Percentiles rank a stretch among this genome's conserved stretches.
Evolutionary conservation across 768 basidiomycete species (phyloP).

Genomic region (Rhizopogon vinicolor): DNA sequence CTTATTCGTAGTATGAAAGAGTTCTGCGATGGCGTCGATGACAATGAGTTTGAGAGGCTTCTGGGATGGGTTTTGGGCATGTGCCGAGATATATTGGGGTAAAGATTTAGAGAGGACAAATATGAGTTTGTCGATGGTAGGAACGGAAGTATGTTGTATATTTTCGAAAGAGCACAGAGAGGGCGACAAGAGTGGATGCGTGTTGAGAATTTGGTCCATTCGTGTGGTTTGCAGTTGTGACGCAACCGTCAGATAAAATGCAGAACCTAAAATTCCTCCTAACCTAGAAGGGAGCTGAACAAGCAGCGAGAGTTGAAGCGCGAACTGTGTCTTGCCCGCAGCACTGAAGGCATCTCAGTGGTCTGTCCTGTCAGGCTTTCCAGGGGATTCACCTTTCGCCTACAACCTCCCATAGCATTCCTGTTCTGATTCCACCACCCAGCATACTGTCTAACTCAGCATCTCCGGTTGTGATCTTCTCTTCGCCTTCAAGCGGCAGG

Average conservation of each 20-base stretch:
- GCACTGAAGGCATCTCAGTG: constrained; percentile 47
- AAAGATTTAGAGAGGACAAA: constrained; percentile 51
- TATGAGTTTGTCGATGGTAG: constrained; percentile 49
- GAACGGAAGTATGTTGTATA: constrained; percentile 58
- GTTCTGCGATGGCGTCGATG: constrained; percentile 84
- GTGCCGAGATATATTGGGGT: constrained; percentile 43
- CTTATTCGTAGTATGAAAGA: constrained; percentile 66
- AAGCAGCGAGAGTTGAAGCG: constrained; percentile 74
- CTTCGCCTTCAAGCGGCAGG: constrained; percentile 29
- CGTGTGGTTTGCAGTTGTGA: constrained; percentile 64
- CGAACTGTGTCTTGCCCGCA: constrained; percentile 92
- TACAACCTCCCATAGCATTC: constrained; percentile 82
- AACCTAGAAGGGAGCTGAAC: constrained; percentile 62
- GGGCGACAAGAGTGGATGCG: constrained; percentile 42
- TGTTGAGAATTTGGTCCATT: constrained; percentile 58
- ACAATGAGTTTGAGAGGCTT: constrained; percentile 76
- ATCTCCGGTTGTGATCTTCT: constrained; percentile 74
- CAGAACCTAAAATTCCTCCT: constrained; percentile 60
- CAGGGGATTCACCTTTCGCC: constrained; percentile 72
- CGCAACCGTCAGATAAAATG: constrained; percentile 77
- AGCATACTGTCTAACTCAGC: constrained; percentile 57
- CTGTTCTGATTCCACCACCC: constrained; percentile 75
- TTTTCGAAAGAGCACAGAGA: constrained; percentile 44
- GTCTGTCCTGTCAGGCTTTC: background rate
- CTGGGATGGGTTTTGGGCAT: constrained; percentile 21